Base-by-base conservation (phyloP, 176 grass and related monocot genomes). In the Carex parvula region DNA sequence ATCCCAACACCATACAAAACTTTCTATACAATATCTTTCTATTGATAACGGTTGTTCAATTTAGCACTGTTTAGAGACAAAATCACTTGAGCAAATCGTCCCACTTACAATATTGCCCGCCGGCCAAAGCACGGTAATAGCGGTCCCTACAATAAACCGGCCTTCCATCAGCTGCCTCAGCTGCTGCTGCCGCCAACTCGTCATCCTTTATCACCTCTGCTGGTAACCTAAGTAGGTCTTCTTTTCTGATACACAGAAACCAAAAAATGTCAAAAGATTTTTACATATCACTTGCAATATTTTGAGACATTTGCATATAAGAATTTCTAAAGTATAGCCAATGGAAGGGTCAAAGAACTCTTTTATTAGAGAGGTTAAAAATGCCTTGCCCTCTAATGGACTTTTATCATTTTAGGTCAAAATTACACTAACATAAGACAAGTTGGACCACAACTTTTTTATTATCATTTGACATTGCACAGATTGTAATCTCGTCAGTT, bases 91-190 rank as follows among this genome's bases (percentile, higher is more conserved):
- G 84, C 82, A 95, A 86, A 81, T 98, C 92, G 41, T 98, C 92
- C 89, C 92, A 98, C 81, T 90, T 95, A 84, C 95, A 98, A 85
- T 98, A 98, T 79, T 98, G 95, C 5, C 95, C 95, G 7, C 95
- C 92, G 15, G 95, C 92, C 55, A 98, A 86, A 30, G 92, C 92
- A 33, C 95, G 84, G 77, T 98, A 95, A 79, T 91, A 98, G 4
- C 95, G 91, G 70, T 98, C 95, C 84, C 92, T 86, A 81, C 95
- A 98, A 84, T 98, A 98, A 54, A 98, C 95, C 7, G 95, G 95
- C 80, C 92, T 92, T 11, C 95, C 92, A 62, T 93, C 92, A 14
- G 95, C 95, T 0, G 92, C 95, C 79, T 94, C 64, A 0, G 95
- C 95, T 1, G 95, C 92, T 2, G 88, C 95, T 1, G 92, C 89